A percentile compares a stretch with the other conserved stretches of the same genome.
Evolutionary conservation across 2,329 filamentous ascomycete genomes (phyloP).

Genomic region (Microcera coccophila): DNA sequence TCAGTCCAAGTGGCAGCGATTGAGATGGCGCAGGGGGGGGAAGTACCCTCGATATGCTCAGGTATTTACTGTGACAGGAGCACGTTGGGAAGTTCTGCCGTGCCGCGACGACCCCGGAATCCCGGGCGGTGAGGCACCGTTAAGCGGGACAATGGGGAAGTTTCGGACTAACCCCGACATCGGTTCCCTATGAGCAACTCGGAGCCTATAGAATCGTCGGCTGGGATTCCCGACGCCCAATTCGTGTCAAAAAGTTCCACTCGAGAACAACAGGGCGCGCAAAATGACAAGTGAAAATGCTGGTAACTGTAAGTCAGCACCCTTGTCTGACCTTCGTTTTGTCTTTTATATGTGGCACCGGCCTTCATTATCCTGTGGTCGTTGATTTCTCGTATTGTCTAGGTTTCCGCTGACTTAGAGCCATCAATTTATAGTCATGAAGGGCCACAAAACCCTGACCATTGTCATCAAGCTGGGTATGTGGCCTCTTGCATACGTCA

Average conservation of each 20-base stretch:
- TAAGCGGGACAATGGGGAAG: not conserved
- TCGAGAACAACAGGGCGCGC: conserved; percentile 22
- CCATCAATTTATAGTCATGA: conserved; percentile 52
- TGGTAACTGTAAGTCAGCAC: conserved; percentile 21
- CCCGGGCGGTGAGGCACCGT: not conserved
- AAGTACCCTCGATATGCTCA: too few relatives aligned
- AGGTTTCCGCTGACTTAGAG: conserved; percentile 49
- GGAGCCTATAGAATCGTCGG: conserved; percentile 17
- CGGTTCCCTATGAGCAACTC: conserved; percentile 14
- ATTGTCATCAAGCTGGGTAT: conserved; percentile 86
- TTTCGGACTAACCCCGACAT: conserved; percentile 13
- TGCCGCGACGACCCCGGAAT: not conserved
- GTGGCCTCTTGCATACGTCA: conserved; percentile 23
- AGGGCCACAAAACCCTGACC: conserved; percentile 47
- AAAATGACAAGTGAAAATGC: conserved; percentile 27
- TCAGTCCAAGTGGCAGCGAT: too few relatives aligned
- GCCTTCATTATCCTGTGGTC: not conserved
- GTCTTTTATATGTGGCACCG: not conserved
- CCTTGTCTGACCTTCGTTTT: conserved; percentile 9
- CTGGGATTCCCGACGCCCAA: conserved; percentile 13
- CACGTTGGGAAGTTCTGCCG: conserved; percentile 12
- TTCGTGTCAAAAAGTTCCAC: conserved; percentile 26
- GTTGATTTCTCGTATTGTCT: not conserved
- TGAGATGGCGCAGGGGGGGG: too few relatives aligned
- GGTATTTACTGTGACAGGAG: conserved; percentile 16